phyloP scores from a whole-genome alignment of 2,329 filamentous ascomycete species.

The Claviceps sp. region DNA sequence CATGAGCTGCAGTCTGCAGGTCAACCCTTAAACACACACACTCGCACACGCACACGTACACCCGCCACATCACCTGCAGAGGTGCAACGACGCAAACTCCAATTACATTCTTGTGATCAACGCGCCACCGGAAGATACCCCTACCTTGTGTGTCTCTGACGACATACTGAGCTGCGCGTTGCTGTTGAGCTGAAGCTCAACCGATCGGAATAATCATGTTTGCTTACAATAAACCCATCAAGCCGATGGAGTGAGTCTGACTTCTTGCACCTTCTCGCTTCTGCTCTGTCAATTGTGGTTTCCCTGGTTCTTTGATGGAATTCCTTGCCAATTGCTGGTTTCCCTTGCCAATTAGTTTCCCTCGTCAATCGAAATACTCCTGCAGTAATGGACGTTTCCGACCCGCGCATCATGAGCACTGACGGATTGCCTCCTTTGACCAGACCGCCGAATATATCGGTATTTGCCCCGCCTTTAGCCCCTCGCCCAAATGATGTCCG shows the following conservation, averaged over 20 bases:
- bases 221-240: constrained; percentile 24
- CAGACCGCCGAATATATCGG: constrained; percentile 21
- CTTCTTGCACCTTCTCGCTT: neutral
- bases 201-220: constrained; percentile 15
- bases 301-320: neutral
- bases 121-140: constrained; percentile 1
- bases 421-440: constrained; percentile 13
- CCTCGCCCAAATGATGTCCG: neutral
- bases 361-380: neutral
- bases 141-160: neutral
- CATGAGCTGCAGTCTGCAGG: too few species aligned
- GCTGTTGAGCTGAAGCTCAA: constrained; percentile 3
- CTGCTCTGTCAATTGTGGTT: neutral
- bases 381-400: constrained; percentile 3
- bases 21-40: neutral
- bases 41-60: neutral
- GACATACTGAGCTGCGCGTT: neutral
- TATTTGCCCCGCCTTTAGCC: constrained; percentile 8
- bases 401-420: constrained; percentile 9
- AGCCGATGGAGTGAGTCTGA: constrained; percentile 23
- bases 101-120: neutral
- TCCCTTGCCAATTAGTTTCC: neutral
- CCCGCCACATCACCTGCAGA: neutral
- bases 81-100: neutral
- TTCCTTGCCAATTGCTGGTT: neutral